Evolutionary conservation across 345 rosid genomes (phyloP), one percentile per base, ranked within the genome.

Genomic region (Eucalyptus erythrocorys): DNA sequence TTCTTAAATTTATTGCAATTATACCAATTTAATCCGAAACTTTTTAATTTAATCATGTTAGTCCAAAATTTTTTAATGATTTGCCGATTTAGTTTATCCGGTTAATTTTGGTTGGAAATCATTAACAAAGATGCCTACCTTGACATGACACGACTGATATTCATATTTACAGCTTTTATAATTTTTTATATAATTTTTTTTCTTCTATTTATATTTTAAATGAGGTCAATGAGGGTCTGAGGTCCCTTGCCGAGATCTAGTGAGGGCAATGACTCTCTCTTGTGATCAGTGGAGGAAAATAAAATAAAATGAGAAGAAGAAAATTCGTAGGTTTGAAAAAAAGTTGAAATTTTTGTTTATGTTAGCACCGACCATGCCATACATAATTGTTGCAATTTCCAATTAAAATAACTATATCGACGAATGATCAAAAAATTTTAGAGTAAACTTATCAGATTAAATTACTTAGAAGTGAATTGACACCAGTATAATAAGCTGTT

Each of bases 281-380:
- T 24, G 61, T 55, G 30, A 22, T 10, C 30, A 24, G 6, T 55
- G 13, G 61, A 10, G 30, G 13, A 10, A 22, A 55, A 55, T 55
- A 55, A 22, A 24, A 22, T 22, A 55, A 55, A 55, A 55, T 0
- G 10, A 55, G 26, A 55, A 55, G 22, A 21, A 55, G 5, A 55
- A 24, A 55, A 55, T 4, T 13, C 0, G 5, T 4, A 24, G 30
- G 6, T 22, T 55, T 55, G 13, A 55, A 26, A 55, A 55, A 55
- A 24, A 10, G 61, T 55, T 55, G 13, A 55, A 55, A 22, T 9
- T 0, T 9, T 55, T 55, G 6, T 24, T 55, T 9, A 55, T 1
- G 5, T 55, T 22, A 26, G 1, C 0, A 6, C 0, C 0, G 0
- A 10, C 5, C 26, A 51, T 19, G 2, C 10, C 1, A 51, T 51